Evolutionary conservation across 805 yeast genomes (phyloP).

Genomic region (Saccharomyces kudriavzevii): DNA sequence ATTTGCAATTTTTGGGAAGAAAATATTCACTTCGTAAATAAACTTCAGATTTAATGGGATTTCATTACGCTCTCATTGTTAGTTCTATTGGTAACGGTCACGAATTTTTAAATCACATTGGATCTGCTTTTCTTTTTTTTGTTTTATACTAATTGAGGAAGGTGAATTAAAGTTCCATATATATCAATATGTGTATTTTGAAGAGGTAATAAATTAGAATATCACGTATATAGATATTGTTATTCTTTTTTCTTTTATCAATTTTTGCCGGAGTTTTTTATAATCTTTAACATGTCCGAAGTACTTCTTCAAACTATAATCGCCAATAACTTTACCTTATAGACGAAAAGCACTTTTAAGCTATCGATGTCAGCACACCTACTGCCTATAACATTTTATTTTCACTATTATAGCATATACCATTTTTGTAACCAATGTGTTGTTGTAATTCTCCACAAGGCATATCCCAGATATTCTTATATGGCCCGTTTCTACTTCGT

Average conservation of each 20-base stretch:
- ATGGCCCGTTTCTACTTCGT: background rate
- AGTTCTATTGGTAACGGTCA: conserved; percentile 45
- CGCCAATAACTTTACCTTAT: background rate
- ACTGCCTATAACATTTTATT: background rate
- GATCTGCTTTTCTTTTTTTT: conserved; percentile 41
- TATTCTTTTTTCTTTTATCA: background rate
- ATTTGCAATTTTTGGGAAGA: conserved; percentile 25
- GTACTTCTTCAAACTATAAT: background rate
- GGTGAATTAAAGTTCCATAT: background rate
- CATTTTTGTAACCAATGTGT: background rate
- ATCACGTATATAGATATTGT: background rate
- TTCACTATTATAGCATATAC: background rate
- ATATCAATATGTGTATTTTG: background rate
- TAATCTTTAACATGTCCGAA: background rate
- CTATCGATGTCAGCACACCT: background rate
- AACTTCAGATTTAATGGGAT: conserved; percentile 45
- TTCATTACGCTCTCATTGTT: conserved; percentile 44
- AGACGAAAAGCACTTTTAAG: background rate
- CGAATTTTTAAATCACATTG: conserved; percentile 40
- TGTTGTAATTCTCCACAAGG: background rate
- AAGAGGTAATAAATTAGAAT: background rate
- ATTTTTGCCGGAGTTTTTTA: background rate
- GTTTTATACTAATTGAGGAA: conserved; percentile 23
- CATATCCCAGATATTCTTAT: background rate
- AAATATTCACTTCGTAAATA: conserved; percentile 34